Evolutionary conservation across 2,329 filamentous ascomycete genomes (phyloP).

Genomic region (Aspergillus fructus): DNA sequence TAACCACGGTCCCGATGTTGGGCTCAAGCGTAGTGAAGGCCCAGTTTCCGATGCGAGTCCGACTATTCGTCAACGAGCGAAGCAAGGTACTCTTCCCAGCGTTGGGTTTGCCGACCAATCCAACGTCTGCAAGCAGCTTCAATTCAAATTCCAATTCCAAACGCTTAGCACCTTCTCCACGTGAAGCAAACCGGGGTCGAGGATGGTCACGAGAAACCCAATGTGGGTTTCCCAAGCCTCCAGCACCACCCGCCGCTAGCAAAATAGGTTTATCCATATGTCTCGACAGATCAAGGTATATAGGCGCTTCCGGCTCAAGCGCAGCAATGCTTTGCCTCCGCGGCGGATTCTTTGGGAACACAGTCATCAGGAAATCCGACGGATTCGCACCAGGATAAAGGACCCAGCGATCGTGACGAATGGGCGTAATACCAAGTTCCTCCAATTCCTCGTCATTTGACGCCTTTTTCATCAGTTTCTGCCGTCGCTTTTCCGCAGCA

Average conservation of each 20-base stretch:
- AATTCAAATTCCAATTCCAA: slow-evolving; percentile 84
- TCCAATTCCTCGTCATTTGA: slow-evolving; percentile 39
- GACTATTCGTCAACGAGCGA: slow-evolving; percentile 81
- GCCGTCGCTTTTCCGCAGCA: slow-evolving; percentile 59
- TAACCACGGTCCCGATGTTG: slow-evolving; percentile 91
- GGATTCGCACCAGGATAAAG: slow-evolving; percentile 77
- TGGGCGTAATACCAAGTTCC: slow-evolving; percentile 42
- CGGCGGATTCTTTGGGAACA: slow-evolving; percentile 58
- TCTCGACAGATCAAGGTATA: slow-evolving; percentile 70
- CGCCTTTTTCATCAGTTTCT: slow-evolving; percentile 3
- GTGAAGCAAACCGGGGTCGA: slow-evolving; percentile 83
- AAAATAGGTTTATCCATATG: slow-evolving; percentile 82
- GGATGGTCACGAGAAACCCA: slow-evolving; percentile 75
- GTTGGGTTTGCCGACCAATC: slow-evolving; percentile 91
- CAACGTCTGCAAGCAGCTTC: slow-evolving; percentile 92
- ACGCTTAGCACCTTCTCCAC: slow-evolving; percentile 75
- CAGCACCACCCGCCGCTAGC: slow-evolving; percentile 81
- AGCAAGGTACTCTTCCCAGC: slow-evolving; percentile 94
- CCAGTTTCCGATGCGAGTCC: slow-evolving; percentile 88
- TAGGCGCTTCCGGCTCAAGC: slow-evolving; percentile 69
- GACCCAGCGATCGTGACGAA: slow-evolving; percentile 72
- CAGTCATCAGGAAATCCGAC: slow-evolving; percentile 63
- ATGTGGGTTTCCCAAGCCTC: slow-evolving; percentile 89
- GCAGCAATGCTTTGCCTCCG: slow-evolving; percentile 59
- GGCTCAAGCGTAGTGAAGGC: slow-evolving; percentile 94